These are phyloP conservation scores for Xylaria palmicola DNA, from an alignment of 495 filamentous ascomycete genomes.

Conservation along the genomic window DNA sequence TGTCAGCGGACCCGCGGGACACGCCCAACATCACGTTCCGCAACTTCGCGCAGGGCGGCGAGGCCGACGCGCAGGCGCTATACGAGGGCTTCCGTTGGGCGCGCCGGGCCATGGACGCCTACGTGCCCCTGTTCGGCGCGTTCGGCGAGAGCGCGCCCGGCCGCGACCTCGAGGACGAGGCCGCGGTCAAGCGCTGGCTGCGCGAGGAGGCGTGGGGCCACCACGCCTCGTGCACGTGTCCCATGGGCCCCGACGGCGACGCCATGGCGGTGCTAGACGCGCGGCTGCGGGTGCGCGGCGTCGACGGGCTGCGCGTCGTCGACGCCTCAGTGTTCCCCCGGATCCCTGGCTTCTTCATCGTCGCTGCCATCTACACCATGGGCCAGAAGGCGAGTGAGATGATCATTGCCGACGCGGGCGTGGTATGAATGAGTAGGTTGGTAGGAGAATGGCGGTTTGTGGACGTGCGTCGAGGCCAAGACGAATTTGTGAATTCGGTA, in stretches of 20 bases:
- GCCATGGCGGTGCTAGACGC: conserved; percentile 47
- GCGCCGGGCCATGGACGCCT: conserved; percentile 33
- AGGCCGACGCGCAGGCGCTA: conserved; percentile 41
- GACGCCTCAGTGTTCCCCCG: conserved; percentile 55
- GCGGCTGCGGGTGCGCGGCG: conserved; percentile 49
- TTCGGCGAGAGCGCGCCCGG: conserved; percentile 46
- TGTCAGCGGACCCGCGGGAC: conserved; percentile 42
- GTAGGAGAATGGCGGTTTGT: neutral
- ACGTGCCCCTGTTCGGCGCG: conserved; percentile 32
- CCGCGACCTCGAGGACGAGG: conserved; percentile 29
- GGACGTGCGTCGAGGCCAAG: neutral
- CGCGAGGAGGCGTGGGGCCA: conserved; percentile 49
- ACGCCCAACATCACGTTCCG: conserved; percentile 43
- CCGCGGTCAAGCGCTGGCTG: conserved; percentile 38
- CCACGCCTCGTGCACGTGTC: conserved; percentile 47
- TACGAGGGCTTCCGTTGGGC: conserved; percentile 42
- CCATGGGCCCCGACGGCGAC: conserved; percentile 49
- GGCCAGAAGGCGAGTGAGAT: conserved; percentile 62
- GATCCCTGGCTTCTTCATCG: conserved; percentile 58
- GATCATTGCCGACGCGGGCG: conserved; percentile 32
- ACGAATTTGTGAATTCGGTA: neutral
- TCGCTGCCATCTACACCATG: conserved; percentile 55
- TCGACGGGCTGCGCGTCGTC: conserved; percentile 48
- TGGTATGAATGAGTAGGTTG: neutral
- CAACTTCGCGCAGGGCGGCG: conserved; percentile 31